phyloP scores from a whole-genome alignment of 371 early-diverging fungal species.

The Batkoa obscura region DNA sequence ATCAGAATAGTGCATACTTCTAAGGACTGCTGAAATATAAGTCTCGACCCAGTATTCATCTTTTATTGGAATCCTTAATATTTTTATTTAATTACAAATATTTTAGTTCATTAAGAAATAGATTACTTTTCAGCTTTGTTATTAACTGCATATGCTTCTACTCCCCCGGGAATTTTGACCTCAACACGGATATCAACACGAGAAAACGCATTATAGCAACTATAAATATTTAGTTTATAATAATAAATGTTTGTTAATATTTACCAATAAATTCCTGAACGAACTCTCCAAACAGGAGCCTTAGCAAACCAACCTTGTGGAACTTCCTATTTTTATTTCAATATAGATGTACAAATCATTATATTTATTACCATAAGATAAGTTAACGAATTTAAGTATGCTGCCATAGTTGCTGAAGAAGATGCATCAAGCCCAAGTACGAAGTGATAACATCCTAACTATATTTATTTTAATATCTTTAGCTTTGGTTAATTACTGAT shows the following conservation, averaged over 20 bases:
- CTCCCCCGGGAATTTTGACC: conserved; percentile 92
- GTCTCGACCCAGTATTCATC: conserved; percentile 76
- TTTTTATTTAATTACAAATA: neutral
- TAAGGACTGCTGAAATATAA: conserved; percentile 63
- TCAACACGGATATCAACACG: conserved; percentile 93
- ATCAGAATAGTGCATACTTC: conserved; percentile 76
- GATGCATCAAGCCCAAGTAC: conserved; percentile 83
- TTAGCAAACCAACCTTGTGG: conserved; percentile 49
- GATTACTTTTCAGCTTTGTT: conserved; percentile 43
- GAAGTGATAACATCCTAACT: conserved; percentile 81
- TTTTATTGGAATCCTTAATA: conserved; percentile 4
- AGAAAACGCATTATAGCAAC: conserved; percentile 93
- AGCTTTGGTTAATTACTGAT: neutral
- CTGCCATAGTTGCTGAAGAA: conserved; percentile 85
- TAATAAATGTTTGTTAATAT: neutral
- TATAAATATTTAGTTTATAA: conserved; percentile 12
- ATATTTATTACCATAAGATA: conserved; percentile 50
- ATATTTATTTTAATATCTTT: conserved; percentile 3
- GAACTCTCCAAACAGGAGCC: conserved; percentile 41
- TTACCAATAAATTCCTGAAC: conserved; percentile 51
- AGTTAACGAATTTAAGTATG: conserved; percentile 81
- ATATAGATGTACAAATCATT: neutral
- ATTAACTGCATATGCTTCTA: conserved; percentile 78
- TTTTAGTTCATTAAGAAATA: neutral
- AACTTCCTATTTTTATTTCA: conserved; percentile 23